These are phyloP conservation scores for Drechslerella dactyloides DNA, from an alignment of 2,329 filamentous ascomycete species.

Conservation along the genomic window DNA sequence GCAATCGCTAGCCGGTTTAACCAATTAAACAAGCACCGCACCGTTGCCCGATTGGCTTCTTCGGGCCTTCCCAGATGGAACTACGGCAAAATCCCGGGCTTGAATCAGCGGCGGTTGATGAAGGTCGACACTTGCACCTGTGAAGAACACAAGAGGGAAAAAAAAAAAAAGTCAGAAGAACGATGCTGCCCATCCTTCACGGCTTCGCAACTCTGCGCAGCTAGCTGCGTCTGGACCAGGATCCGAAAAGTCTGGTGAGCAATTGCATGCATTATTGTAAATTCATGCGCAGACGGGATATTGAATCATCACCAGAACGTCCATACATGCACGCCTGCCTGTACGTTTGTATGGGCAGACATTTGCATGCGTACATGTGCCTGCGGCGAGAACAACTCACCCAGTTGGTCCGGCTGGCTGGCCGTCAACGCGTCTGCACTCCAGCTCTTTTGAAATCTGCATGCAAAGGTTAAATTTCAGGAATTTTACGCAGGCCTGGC, in stretches of 20 bases:
- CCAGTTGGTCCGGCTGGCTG: constrained; percentile 7
- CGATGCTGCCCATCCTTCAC: too few relatives aligned
- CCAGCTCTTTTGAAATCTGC: background rate
- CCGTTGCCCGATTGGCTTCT: background rate
- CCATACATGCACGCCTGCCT: background rate
- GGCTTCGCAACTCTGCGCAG: background rate
- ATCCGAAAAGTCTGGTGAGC: background rate
- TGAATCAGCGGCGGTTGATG: background rate
- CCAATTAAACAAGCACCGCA: background rate
- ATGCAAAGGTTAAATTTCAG: background rate
- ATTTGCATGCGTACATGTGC: background rate
- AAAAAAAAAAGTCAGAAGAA: too few relatives aligned
- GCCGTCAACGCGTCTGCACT: too few relatives aligned
- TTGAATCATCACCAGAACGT: background rate
- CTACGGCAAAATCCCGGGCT: background rate
- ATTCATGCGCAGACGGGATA: background rate
- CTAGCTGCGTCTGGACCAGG: background rate
- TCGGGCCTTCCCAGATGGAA: background rate
- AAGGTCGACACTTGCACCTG: background rate
- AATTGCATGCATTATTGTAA: background rate
- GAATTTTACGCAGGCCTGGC: background rate
- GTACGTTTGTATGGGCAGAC: background rate
- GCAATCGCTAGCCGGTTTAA: background rate
- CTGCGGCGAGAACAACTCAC: constrained; percentile 32
- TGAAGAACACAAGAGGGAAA: background rate